Conservation (phyloP, 2,329 filamentous ascomycete species). For the Aspergillus nomiae region DNA sequence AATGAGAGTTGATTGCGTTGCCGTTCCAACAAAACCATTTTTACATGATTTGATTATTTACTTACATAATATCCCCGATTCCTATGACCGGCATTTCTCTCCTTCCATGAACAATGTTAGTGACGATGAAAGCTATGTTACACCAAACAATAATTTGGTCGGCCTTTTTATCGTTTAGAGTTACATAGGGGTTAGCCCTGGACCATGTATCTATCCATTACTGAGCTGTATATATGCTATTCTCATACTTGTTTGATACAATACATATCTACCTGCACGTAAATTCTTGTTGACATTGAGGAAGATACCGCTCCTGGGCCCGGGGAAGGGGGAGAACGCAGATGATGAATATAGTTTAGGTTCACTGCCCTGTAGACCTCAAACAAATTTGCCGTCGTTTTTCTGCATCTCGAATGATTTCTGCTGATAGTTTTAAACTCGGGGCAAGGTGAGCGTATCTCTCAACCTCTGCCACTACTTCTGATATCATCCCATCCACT, state of each 20-base stretch:
- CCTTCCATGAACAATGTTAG: background rate
- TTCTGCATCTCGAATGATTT: slow-evolving; percentile 79
- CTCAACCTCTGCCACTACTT: slow-evolving; percentile 75
- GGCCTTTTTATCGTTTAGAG: background rate
- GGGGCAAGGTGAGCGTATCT: slow-evolving; percentile 74
- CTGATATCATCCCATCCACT: slow-evolving; percentile 75
- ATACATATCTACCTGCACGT: background rate
- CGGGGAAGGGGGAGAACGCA: background rate
- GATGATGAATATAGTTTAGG: background rate
- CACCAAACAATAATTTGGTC: no score
- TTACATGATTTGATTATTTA: background rate
- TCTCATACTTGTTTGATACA: background rate
- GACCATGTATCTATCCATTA: background rate
- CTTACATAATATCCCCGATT: background rate
- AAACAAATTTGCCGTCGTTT: slow-evolving; percentile 61
- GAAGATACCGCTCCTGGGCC: background rate
- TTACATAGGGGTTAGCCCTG: background rate
- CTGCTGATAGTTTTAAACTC: slow-evolving; percentile 72
- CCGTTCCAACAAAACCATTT: background rate
- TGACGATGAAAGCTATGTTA: background rate
- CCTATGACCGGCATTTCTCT: background rate
- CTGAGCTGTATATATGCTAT: background rate
- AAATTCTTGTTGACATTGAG: background rate
- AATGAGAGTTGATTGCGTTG: background rate
- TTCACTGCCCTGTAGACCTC: slow-evolving; percentile 18